Evolutionary conservation across 208 protist species (phyloP).

Genomic region (Tritrichomonas foetus): DNA sequence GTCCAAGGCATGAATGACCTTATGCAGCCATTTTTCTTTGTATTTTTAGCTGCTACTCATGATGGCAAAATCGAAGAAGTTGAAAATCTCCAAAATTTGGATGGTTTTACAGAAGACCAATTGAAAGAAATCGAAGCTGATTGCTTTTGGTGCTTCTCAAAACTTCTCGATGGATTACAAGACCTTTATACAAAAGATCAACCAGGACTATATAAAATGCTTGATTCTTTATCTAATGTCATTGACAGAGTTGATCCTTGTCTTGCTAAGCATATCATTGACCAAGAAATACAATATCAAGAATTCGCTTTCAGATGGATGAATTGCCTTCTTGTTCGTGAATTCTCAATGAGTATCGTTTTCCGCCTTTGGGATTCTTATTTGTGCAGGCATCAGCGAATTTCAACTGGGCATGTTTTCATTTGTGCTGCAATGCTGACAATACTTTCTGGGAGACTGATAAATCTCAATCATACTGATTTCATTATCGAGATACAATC

Average conservation of each 20-base stretch:
- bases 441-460: background rate
- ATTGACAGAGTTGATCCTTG: constrained; percentile 53
- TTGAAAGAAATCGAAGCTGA: constrained; percentile 71
- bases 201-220: constrained; percentile 72
- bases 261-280: constrained; percentile 63
- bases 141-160: constrained; percentile 73
- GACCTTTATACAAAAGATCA: constrained; percentile 78
- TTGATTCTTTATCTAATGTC: constrained; percentile 54
- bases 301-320: constrained; percentile 63
- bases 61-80: background rate
- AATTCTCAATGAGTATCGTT: constrained; percentile 68
- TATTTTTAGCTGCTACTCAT: constrained; percentile 55
- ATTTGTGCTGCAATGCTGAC: constrained; percentile 70
- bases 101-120: background rate
- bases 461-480: background rate
- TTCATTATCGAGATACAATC: background rate
- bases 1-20: constrained; percentile 85
- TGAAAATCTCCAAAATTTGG: background rate
- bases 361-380: constrained; percentile 75
- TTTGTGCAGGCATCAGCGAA: constrained; percentile 55
- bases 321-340: constrained; percentile 71
- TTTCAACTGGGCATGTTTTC: constrained; percentile 70
- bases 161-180: constrained; percentile 71
- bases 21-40: constrained; percentile 73
- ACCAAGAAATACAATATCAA: constrained; percentile 64